Conservation (phyloP, 108 stramenopile genomes). For the Skeletonema costatum region DNA sequence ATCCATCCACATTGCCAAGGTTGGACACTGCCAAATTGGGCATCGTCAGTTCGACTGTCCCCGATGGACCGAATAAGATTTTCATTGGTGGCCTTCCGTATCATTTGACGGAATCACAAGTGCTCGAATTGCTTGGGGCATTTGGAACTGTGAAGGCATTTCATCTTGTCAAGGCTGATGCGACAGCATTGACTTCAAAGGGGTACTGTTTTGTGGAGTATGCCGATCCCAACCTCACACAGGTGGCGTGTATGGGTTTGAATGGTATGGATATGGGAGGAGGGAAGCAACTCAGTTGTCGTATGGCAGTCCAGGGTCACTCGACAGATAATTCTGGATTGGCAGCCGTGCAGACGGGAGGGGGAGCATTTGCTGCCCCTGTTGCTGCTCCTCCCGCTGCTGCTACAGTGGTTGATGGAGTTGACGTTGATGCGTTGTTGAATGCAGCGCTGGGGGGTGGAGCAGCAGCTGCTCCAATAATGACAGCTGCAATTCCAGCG, state of each 20-base stretch:
- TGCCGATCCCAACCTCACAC: conserved; percentile 77
- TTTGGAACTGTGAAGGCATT: conserved; percentile 94
- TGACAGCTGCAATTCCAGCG: conserved; percentile 20
- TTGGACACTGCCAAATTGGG: conserved; percentile 83
- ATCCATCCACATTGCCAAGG: conserved; percentile 53
- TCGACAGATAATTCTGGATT: neutral
- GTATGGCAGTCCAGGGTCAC: conserved; percentile 63
- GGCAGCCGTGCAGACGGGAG: neutral
- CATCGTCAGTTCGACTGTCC: conserved; percentile 86
- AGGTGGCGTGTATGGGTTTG: conserved; percentile 89
- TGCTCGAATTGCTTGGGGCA: conserved; percentile 90
- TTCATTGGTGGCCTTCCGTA: conserved; percentile 98
- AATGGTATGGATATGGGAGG: conserved; percentile 96
- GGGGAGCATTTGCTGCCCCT: conserved; percentile 13
- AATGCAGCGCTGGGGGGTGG: conserved; percentile 76
- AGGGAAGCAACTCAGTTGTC: conserved; percentile 91
- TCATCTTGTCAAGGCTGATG: conserved; percentile 92
- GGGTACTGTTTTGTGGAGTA: conserved; percentile 99
- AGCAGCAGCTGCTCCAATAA: conserved; percentile 2
- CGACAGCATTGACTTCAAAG: conserved; percentile 77
- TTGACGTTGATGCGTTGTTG: conserved; percentile 78
- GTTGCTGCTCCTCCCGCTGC: conserved; percentile 21
- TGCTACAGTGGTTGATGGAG: conserved; percentile 59
- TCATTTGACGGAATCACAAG: conserved; percentile 91
- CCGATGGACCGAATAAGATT: conserved; percentile 98